phyloP scores from a whole-genome alignment of 345 rosid species.

The Passiflora organensis region DNA sequence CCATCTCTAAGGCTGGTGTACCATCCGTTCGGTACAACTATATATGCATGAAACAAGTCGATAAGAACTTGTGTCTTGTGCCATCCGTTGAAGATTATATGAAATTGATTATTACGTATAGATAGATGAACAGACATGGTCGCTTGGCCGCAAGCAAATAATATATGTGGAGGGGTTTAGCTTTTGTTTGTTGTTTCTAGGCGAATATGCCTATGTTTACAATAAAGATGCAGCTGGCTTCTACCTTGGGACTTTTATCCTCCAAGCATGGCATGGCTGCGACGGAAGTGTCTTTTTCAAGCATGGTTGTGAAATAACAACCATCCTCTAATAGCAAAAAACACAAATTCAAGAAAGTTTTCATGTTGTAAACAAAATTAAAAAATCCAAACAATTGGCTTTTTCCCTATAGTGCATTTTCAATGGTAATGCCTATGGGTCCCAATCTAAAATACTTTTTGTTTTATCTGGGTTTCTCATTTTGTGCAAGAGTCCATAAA shows the following conservation, averaged over 20 bases:
- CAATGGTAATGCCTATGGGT: no score
- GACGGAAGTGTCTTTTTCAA: constrained; percentile 12
- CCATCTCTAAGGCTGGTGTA: background rate
- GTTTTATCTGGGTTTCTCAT: no score
- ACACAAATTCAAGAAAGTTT: no score
- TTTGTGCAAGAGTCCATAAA: no score
- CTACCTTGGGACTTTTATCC: constrained; percentile 6
- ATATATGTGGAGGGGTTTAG: background rate
- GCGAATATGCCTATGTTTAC: constrained; percentile 13
- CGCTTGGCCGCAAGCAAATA: background rate
- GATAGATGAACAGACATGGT: background rate
- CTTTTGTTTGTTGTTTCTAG: background rate
- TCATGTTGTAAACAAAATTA: no score
- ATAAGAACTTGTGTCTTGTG: background rate
- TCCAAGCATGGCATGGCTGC: constrained; percentile 15
- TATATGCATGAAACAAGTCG: background rate
- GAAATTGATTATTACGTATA: background rate
- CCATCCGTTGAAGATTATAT: background rate
- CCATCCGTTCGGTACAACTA: constrained; percentile 5
- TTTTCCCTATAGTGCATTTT: no score
- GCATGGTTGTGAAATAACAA: no score
- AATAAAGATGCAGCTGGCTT: constrained; percentile 19
- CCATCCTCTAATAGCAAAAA: no score
- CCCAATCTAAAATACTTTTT: no score
- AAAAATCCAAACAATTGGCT: no score